Conservation (phyloP, 2,329 filamentous ascomycete genomes). For the Aspergillus fumigatiaffinis region DNA sequence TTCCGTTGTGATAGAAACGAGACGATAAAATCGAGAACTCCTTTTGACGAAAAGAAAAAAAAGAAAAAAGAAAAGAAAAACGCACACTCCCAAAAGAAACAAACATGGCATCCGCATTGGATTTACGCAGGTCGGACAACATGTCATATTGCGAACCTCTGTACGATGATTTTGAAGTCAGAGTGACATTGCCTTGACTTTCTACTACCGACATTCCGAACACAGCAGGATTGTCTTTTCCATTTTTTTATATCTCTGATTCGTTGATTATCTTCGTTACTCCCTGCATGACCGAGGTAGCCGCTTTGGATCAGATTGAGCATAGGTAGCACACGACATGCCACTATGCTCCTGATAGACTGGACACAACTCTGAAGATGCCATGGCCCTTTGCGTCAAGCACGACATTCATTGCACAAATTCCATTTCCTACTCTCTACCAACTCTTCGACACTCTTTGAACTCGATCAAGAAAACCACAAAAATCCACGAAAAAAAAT, state of each 20-base stretch:
- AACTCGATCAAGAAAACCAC: neutral
- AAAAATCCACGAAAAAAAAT: neutral
- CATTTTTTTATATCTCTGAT: no score
- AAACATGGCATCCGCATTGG: neutral
- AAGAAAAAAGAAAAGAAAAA: neutral
- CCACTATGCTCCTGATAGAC: neutral
- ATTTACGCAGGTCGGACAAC: neutral
- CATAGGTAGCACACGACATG: neutral
- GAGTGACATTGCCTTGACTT: neutral
- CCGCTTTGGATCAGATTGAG: neutral
- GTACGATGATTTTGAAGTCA: neutral
- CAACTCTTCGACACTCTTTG: neutral
- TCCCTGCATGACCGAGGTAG: neutral
- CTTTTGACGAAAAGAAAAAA: neutral
- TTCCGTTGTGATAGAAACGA: slow-evolving; percentile 7
- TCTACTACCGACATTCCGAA: neutral
- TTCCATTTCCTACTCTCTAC: neutral
- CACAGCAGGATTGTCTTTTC: neutral
- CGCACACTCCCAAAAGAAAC: neutral
- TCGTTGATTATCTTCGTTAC: neutral
- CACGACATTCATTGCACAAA: neutral
- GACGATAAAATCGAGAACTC: slow-evolving; percentile 5
- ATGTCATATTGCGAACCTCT: neutral
- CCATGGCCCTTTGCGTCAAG: neutral
- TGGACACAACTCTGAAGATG: neutral